Base-by-base conservation (phyloP, 331 rosid species). In the Quercus lobata region DNA sequence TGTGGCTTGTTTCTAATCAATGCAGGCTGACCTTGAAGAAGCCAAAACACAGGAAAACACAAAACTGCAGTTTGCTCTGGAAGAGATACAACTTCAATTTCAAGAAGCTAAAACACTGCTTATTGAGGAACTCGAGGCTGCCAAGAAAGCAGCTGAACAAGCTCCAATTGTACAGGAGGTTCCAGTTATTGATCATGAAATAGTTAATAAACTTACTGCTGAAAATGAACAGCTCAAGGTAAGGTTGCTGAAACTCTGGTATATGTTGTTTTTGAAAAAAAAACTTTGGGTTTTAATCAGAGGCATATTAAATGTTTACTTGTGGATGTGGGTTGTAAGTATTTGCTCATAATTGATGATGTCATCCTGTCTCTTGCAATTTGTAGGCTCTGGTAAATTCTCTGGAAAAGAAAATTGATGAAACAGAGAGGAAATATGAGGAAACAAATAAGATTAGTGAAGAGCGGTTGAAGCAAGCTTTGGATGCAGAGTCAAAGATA, bases 141-240 rank as follows among this genome's bases (percentile, higher is more conserved):
- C 91, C 57, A 76, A 70, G 62, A 71, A 78, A 76, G 85, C 25
- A 5, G 82, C 82, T 78, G 96, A 83, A 70, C 82, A 80, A 80
- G 71, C 74, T 56, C 80, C 89, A 34, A 69, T 65, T 57, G 35
- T 71, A 14, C 84, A 69, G 41, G 92, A 90, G 81, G 57, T 84
- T 80, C 86, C 91, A 19, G 86, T 84, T 77, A 73, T 75, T 77
- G 91, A 89, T 76, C 85, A 63, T 78, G 97, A 89, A 71, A 70
- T 89, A 83, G 22, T 88, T 61, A 81, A 55, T 62, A 83, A 84
- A 54, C 93, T 91, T 79, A 65, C 80, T 21, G 69, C 90, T 58
- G 99, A 92, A 84, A 92, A 91, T 71, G 91, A 90, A 84, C 84
- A 84, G 57, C 90, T 89, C 46, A 89, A 88, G 97, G 97, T 92